Evolutionary conservation across 768 basidiomycete species (phyloP).

Genomic region (Lactarius hengduanensis): DNA sequence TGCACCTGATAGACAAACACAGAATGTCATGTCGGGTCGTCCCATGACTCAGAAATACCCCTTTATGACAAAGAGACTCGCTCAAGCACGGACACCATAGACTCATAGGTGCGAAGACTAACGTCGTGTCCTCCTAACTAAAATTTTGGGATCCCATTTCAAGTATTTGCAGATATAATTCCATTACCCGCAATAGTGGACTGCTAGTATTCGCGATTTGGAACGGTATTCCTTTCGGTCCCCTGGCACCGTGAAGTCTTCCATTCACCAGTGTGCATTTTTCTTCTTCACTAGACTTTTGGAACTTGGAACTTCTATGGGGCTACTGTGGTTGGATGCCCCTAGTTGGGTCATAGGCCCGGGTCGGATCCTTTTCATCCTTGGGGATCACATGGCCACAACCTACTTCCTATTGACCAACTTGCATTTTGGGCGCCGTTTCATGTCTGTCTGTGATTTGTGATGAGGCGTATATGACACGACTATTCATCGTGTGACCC

Average conservation of each 20-base stretch:
- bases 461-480: neutral
- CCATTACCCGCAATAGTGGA: neutral
- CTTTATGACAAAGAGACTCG: constrained; percentile 13
- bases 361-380: neutral
- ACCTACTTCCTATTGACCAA: neutral
- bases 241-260: neutral
- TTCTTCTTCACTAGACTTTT: neutral
- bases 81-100: constrained; percentile 23
- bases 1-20: neutral
- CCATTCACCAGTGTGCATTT: neutral
- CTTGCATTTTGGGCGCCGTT: neutral
- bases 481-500: neutral
- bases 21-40: neutral
- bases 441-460: neutral
- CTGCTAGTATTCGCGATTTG: neutral
- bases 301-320: neutral
- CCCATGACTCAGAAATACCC: constrained; percentile 7
- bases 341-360: neutral
- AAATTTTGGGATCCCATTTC: neutral
- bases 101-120: neutral
- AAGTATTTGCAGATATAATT: neutral
- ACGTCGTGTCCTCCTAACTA: neutral
- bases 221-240: neutral
- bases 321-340: neutral
- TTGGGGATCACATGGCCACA: neutral